A percentile compares a stretch with the other conserved stretches of the same genome.
phyloP scores from a whole-genome alignment of 2,329 filamentous ascomycete genomes.

The Rutstroemia sydowiana region DNA sequence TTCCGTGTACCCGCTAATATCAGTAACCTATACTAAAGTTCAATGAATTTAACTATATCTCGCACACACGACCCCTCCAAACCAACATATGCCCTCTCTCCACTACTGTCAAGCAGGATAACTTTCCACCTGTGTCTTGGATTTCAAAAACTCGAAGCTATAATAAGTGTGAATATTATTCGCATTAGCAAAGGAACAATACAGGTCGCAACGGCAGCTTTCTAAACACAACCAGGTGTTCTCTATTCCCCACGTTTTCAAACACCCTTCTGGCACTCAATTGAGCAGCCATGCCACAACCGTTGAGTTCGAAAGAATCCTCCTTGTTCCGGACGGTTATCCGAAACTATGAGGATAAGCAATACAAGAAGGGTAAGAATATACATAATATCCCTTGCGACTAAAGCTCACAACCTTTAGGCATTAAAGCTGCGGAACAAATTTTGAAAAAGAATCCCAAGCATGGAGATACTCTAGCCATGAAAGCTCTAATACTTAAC shows the following conservation, averaged over 20 bases:
- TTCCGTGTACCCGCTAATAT: neutral
- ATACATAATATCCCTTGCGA: neutral
- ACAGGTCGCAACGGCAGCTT: no score
- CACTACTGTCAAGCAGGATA: neutral
- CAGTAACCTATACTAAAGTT: neutral
- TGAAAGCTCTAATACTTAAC: constrained; percentile 97
- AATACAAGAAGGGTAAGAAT: constrained; percentile 77
- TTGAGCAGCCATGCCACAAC: constrained; percentile 55
- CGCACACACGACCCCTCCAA: constrained; percentile 8
- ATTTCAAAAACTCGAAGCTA: no score
- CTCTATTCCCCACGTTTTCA: constrained; percentile 1
- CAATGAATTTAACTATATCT: neutral
- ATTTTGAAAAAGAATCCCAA: constrained; percentile 91
- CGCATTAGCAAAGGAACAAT: no score
- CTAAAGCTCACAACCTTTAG: constrained; percentile 33
- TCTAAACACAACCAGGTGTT: no score
- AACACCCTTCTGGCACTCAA: constrained; percentile 3
- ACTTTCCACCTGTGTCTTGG: neutral
- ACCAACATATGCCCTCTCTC: neutral
- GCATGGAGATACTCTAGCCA: constrained; percentile 96
- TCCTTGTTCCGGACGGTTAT: constrained; percentile 92
- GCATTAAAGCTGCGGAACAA: constrained; percentile 91
- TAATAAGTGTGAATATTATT: no score
- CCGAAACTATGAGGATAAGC: constrained; percentile 94
- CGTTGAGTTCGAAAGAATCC: constrained; percentile 77